These are phyloP conservation scores for Mycena maculata DNA, from an alignment of 768 basidiomycete species.

Conservation along the genomic window DNA sequence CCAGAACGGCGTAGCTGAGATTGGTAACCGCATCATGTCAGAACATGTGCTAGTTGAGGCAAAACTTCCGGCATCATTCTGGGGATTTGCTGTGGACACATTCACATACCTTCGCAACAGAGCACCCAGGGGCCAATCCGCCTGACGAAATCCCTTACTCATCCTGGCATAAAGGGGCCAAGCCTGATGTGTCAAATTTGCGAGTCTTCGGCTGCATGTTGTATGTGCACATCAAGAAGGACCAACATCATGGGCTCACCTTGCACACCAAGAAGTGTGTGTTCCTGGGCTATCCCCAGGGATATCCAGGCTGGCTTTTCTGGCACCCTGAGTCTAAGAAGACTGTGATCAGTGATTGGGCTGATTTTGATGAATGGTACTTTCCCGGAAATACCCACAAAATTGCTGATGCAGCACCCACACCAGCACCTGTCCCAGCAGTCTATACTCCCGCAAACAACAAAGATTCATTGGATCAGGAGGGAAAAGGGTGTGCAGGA, in stretches of 20 bases:
- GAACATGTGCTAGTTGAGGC: slow-evolving; percentile 46
- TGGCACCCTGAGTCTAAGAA: no score
- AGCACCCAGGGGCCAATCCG: slow-evolving; percentile 26
- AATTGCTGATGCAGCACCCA: no score
- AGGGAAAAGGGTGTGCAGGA: background rate
- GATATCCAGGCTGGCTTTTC: slow-evolving; percentile 49
- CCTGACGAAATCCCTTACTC: no score
- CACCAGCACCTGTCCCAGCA: no score
- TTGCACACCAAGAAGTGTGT: slow-evolving; percentile 47
- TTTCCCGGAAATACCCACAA: no score
- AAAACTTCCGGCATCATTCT: slow-evolving; percentile 37
- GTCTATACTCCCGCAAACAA: background rate
- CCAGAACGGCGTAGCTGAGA: slow-evolving; percentile 59
- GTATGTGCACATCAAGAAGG: slow-evolving; percentile 51
- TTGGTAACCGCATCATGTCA: slow-evolving; percentile 49
- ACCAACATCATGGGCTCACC: slow-evolving; percentile 45
- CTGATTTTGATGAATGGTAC: no score
- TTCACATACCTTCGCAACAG: slow-evolving; percentile 39
- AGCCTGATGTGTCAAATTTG: slow-evolving; percentile 43
- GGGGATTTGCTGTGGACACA: slow-evolving; percentile 36
- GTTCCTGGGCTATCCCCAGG: slow-evolving; percentile 51
- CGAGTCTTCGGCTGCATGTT: slow-evolving; percentile 52
- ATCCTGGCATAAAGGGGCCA: slow-evolving; percentile 30
- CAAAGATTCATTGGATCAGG: slow-evolving; percentile 2
- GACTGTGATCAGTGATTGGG: no score